Base-by-base conservation (phyloP, 352 stramenopile genomes). In the Aphanomyces stellatus region DNA sequence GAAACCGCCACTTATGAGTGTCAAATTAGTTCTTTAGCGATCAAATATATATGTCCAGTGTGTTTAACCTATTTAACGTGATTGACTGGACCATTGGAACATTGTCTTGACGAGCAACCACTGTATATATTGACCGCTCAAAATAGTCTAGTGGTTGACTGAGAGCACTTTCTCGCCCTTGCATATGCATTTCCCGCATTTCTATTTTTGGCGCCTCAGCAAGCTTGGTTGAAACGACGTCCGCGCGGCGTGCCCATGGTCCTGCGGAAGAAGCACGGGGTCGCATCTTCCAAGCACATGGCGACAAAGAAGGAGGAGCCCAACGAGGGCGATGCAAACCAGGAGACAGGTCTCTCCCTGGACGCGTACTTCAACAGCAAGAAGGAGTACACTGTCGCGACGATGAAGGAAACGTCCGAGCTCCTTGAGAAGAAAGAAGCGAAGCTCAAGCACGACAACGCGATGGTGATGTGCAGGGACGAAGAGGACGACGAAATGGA, bases 361-460 rank as follows among this genome's bases (percentile, higher is more conserved):
- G 60, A 67, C 49, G 60, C 28, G n/a, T 67, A 67, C 60, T 67
- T 67, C n/a, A 67, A 67, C 49, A 67, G 41, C 40, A 67, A 67
- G 43, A 67, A 67, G 49, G 60, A 55, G n/a, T 67, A 67, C 7
- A 67, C 28, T 11, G 41, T 67, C 4, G n/a, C 57, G 27, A 28
- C 43, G 10, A 67, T 67, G 60, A 67, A 67, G 60, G 60, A 67
- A 51, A 67, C 60, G 43, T 56, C 60, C 27, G 60, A 67, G 34
- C 49, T 67, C 11, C 49, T 67, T 19, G 49, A 67, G 41, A 67
- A 67, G 42, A 64, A 57, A 30, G 49, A 57, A 24, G 49, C 55
- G 33, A 64, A 64, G 37, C 53, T 46, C 53, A 57, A 57, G 25
- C 49, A 40, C 30, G 49, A 67, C 31, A 49, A 60, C 37, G 60